A percentile compares a stretch with the other conserved stretches of the same genome.
phyloP scores from a whole-genome alignment of 148 eudicot genomes.

The Vaccinium vitisidaea region DNA sequence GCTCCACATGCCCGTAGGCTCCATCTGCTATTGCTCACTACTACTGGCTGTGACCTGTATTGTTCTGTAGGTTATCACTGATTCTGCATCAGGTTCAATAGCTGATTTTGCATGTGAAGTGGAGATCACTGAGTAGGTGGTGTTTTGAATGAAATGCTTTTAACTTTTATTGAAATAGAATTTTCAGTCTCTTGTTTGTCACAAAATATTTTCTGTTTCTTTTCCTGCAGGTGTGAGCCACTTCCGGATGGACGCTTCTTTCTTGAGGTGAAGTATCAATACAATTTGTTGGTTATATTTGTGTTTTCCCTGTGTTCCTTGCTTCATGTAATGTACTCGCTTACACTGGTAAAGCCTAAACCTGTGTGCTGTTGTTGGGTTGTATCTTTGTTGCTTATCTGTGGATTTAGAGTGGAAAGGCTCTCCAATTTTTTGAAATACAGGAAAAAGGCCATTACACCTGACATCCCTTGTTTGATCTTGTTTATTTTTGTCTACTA shows the following conservation, averaged over 20 bases:
- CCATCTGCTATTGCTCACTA: neutral
- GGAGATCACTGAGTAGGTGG: slow-evolving; percentile 73
- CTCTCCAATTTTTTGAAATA: neutral
- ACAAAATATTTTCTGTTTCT: slow-evolving; percentile 5
- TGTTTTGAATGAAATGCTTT: neutral
- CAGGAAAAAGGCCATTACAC: neutral
- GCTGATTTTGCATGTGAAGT: slow-evolving; percentile 97
- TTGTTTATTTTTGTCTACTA: neutral
- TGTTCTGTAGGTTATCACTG: slow-evolving; percentile 48
- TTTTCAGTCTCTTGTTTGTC: neutral
- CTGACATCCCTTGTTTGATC: neutral
- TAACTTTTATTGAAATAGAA: neutral
- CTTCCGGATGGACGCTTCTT: slow-evolving; percentile 98
- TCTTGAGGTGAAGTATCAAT: slow-evolving; percentile 59
- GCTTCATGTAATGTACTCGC: slow-evolving; percentile 5
- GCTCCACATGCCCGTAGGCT: too few species aligned
- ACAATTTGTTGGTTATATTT: slow-evolving; percentile 1
- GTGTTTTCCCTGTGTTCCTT: slow-evolving; percentile 22
- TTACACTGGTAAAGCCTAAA: neutral
- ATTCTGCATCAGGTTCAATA: slow-evolving; percentile 54
- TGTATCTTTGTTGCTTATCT: neutral
- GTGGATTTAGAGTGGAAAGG: neutral
- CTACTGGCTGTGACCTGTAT: slow-evolving; percentile 13
- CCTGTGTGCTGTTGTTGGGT: neutral
- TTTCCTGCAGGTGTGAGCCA: slow-evolving; percentile 81